phyloP scores from a whole-genome alignment of 371 early-diverging fungal genomes.

The Mortierella sp. region DNA sequence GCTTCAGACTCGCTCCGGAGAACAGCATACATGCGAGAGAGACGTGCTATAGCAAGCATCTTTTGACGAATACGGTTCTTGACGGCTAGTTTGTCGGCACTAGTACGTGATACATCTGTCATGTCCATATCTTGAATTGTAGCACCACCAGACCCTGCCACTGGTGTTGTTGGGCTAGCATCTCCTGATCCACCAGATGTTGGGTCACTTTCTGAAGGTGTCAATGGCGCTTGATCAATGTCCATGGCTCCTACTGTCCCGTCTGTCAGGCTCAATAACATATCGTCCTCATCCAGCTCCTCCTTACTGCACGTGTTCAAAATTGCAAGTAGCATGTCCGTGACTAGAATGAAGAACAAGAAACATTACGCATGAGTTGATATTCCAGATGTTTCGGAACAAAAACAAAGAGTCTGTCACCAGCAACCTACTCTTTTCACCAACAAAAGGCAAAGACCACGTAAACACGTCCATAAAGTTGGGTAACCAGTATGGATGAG shows the following conservation, averaged over 20 bases:
- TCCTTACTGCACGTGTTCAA: slow-evolving; percentile 91
- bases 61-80: slow-evolving; percentile 76
- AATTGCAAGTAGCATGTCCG: slow-evolving; percentile 94
- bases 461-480: slow-evolving; percentile 98
- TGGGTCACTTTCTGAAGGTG: slow-evolving; percentile 10
- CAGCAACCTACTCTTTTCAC: slow-evolving; percentile 88
- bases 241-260: slow-evolving; percentile 1
- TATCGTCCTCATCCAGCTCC: slow-evolving; percentile 68
- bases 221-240: slow-evolving; percentile 9
- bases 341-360: slow-evolving; percentile 75
- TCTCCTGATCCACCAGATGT: slow-evolving; percentile 2
- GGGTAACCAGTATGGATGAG: slow-evolving; percentile 97
- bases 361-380: too few relatives aligned
- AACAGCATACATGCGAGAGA: slow-evolving; percentile 89
- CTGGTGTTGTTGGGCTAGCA: neutral
- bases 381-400: too few relatives aligned
- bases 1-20: slow-evolving; percentile 91
- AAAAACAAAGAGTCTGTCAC: neutral
- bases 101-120: neutral
- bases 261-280: slow-evolving; percentile 25
- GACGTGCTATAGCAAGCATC: slow-evolving; percentile 92
- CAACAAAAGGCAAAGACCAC: slow-evolving; percentile 98
- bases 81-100: slow-evolving; percentile 19
- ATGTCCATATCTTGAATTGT: neutral
- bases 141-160: neutral